phyloP scores from a whole-genome alignment of 2,329 filamentous ascomycete genomes.

The Orbilia quercus region DNA sequence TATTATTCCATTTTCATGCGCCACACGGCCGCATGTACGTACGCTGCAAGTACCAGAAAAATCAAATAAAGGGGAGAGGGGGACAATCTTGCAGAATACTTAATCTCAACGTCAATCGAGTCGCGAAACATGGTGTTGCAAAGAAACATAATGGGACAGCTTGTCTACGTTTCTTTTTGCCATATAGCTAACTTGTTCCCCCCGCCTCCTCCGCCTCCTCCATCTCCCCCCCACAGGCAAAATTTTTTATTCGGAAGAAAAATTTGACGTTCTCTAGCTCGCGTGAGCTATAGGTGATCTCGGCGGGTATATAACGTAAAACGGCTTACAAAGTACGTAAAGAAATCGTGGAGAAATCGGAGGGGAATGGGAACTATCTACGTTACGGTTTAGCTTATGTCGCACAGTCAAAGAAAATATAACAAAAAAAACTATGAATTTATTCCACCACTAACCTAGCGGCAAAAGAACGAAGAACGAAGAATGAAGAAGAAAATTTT shows the following conservation, averaged over 20 bases:
- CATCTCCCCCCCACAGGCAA: constrained; percentile 38
- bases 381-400: constrained; percentile 24
- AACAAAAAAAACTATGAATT: background rate
- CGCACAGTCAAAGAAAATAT: constrained; percentile 16
- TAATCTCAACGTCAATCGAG: constrained; percentile 55
- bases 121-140: constrained; percentile 34
- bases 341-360: constrained; percentile 30
- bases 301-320: constrained; percentile 53
- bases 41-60: constrained; percentile 34
- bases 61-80: constrained; percentile 16
- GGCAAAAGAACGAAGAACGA: too few relatives aligned
- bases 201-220: too few relatives aligned
- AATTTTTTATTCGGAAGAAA: constrained; percentile 14
- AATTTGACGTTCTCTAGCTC: constrained; percentile 20
- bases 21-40: constrained; percentile 45
- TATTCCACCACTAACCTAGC: constrained; percentile 20
- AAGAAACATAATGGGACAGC: background rate
- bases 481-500: too few relatives aligned
- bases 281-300: constrained; percentile 31
- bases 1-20: constrained; percentile 30
- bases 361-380: constrained; percentile 33
- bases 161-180: background rate
- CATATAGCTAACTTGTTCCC: background rate
- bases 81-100: constrained; percentile 54
- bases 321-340: constrained; percentile 43